Conservation (phyloP, 2,329 filamentous ascomycete species). For the Pseudopyricularia javanii region DNA sequence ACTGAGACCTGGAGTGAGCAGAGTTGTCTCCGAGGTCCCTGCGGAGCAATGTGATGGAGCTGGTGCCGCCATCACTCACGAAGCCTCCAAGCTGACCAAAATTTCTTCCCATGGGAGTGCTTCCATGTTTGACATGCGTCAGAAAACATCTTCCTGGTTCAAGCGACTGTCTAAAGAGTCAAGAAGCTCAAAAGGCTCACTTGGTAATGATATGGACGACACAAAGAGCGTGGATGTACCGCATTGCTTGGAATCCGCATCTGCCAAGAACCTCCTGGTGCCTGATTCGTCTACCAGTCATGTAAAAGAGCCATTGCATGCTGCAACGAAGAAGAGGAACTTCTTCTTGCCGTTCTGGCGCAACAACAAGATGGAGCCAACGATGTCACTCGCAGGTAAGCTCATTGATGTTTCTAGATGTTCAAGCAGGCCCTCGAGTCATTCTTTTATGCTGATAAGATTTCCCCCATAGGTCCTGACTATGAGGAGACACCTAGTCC, state of each 20-base stretch:
- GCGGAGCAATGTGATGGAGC: neutral
- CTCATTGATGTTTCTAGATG: neutral
- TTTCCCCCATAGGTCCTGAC: conserved; percentile 15
- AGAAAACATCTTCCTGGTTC: conserved; percentile 1
- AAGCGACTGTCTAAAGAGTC: conserved; percentile 2
- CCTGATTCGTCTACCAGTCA: neutral
- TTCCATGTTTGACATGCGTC: conserved; percentile 1
- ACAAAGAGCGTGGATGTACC: neutral
- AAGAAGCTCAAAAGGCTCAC: neutral
- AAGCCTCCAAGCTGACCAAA: neutral
- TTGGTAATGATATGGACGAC: neutral
- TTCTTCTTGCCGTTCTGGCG: conserved; percentile 47
- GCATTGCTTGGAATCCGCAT: neutral
- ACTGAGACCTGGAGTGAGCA: neutral
- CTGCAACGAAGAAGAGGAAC: conserved; percentile 29
- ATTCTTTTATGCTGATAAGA: neutral
- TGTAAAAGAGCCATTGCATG: neutral
- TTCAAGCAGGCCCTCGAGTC: neutral
- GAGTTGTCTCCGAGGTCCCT: neutral
- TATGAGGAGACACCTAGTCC: conserved; percentile 15
- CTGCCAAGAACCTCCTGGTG: neutral
- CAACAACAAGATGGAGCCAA: conserved; percentile 24
- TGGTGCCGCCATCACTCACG: neutral
- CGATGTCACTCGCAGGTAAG: conserved; percentile 33
- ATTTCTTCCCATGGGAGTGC: neutral